Conservation (phyloP, 495 filamentous ascomycete genomes). For the Neurospora sublineolata region DNA sequence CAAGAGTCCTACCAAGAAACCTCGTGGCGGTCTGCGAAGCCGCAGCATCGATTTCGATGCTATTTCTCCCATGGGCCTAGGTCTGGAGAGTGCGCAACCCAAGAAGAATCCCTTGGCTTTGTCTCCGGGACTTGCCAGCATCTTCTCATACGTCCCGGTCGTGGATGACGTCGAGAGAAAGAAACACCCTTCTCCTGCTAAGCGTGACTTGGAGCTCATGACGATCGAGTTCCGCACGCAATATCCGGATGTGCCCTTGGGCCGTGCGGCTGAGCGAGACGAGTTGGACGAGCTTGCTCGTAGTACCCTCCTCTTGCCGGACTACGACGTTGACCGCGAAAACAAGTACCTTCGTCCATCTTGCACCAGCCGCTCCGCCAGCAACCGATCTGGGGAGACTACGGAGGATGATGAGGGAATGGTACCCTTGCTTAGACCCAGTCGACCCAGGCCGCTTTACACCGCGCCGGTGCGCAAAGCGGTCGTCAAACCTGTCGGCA, state of each 20-base stretch:
- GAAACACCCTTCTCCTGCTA: slow-evolving; percentile 6
- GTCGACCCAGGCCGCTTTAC: background rate
- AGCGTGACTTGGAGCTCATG: slow-evolving; percentile 3
- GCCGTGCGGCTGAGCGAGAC: background rate
- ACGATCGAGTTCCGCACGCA: background rate
- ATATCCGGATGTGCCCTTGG: background rate
- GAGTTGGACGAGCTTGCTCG: slow-evolving; percentile 5
- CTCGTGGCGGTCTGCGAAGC: background rate
- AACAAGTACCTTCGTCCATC: background rate
- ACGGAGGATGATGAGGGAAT: background rate
- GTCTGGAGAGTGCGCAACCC: background rate
- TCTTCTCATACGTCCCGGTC: background rate
- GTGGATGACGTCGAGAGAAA: slow-evolving; percentile 1
- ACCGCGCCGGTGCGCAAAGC: background rate
- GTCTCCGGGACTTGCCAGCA: background rate
- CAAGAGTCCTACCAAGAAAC: slow-evolving; percentile 4
- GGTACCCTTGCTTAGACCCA: background rate
- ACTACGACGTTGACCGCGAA: background rate
- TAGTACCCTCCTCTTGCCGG: background rate
- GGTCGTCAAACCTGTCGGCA: background rate
- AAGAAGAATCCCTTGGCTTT: background rate
- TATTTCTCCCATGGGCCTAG: background rate
- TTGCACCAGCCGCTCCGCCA: background rate
- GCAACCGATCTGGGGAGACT: background rate
- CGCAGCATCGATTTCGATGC: background rate